Conservation (phyloP, 148 eudicot genomes). For the Chenopodium suecicum region DNA sequence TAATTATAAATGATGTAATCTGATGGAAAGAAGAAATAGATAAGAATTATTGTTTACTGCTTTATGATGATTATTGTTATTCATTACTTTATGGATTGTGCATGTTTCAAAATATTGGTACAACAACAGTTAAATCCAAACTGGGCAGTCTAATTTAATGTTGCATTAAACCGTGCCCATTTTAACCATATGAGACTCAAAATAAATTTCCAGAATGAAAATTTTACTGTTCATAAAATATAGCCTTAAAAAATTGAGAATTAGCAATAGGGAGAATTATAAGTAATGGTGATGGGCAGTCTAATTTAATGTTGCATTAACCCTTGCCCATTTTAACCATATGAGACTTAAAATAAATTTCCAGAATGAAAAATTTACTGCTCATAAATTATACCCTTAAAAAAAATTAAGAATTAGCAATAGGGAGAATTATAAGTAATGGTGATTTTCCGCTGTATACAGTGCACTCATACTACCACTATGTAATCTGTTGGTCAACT, state of each 20-base stretch:
- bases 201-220: background rate
- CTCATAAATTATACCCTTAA: too few relatives aligned
- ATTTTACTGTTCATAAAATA: background rate
- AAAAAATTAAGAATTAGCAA: too few relatives aligned
- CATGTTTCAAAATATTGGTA: background rate
- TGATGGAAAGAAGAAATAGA: background rate
- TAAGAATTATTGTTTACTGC: background rate
- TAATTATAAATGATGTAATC: background rate
- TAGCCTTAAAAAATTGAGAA: too few relatives aligned
- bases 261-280: too few relatives aligned
- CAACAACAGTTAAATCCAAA: background rate
- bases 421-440: too few relatives aligned
- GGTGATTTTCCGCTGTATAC: background rate
- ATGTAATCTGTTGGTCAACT: background rate
- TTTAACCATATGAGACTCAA: background rate
- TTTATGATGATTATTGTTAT: background rate
- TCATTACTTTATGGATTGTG: background rate
- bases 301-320: background rate
- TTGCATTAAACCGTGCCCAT: background rate
- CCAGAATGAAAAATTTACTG: background rate
- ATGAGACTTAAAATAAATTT: background rate
- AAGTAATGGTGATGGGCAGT: background rate
- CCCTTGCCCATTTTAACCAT: background rate
- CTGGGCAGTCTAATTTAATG: background rate
- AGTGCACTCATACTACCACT: background rate